Base-by-base conservation (phyloP, 1,139 yeast species). In the Saccharomyces hybrid region DNA sequence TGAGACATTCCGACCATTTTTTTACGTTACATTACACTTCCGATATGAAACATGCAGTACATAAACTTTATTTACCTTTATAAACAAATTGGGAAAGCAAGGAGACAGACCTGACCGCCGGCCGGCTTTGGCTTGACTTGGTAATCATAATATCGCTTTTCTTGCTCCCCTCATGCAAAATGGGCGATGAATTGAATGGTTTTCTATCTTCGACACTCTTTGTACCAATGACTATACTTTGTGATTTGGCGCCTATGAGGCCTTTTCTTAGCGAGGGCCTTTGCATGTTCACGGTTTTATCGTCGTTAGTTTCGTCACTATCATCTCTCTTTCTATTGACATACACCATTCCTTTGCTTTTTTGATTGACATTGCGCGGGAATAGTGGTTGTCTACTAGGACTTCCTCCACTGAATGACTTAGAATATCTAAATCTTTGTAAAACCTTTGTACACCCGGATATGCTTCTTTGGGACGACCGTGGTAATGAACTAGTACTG, bases 381-480 rank as follows among this genome's bases (percentile, higher is more conserved):
- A 6, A 48, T 44, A n/a, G 32, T 28, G 23, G 53, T 8, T 38
- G 42, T 16, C 42, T 38, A 4, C 23, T 16, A 16, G 23, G 13
- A 38, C 20, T 38, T 4, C 4, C 42, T 16, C 42, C 42, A 38
- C 42, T 38, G 4, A 38, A 38, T 14, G 42, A 38, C 23, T 8
- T 32, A 2, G 62, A 59, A 46, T 58, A 59, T 29, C 57, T 52
- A 47, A 57, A 59, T 34, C 48, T 48, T 42, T 58, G 57, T 25
- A 59, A 49, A 8, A 54, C 50, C n/a, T 47, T 32, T 11, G 52
- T 38, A 3, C 42, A 20, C 46, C 53, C 14, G 31, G 48, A 47
- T 41, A 23, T 42, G 52, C 32, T 23, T 16, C 48, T 41, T 14
- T 38, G 51, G 46, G 48, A 41, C 51, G 51, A 32, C 25, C 42